Evolutionary conservation across 768 basidiomycete species (phyloP).

Genomic region (Leucosporidium creatinivorum): DNA sequence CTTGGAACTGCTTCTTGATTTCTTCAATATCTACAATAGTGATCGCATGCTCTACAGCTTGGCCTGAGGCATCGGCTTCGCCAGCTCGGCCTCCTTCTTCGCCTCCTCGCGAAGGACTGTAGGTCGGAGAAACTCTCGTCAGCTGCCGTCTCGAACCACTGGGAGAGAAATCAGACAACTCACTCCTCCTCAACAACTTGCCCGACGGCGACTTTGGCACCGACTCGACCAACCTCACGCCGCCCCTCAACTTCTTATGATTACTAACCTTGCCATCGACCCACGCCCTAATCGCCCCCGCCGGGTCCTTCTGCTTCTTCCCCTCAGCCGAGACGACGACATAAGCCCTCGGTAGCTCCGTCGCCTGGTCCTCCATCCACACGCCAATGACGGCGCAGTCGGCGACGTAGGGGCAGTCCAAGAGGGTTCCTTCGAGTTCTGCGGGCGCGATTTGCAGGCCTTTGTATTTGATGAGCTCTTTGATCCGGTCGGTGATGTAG

Average conservation of each 20-base stretch:
- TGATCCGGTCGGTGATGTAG: conserved; percentile 40
- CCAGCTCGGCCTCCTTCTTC: background rate
- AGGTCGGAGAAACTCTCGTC: no score
- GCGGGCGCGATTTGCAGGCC: conserved; percentile 28
- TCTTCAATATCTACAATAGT: background rate
- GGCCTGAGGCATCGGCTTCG: background rate
- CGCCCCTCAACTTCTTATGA: conserved; percentile 26
- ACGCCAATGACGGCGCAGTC: conserved; percentile 79
- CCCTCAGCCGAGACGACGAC: conserved; percentile 19
- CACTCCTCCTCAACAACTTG: conserved; percentile 31
- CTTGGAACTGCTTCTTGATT: background rate
- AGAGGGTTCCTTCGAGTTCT: conserved; percentile 34
- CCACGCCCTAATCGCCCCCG: conserved; percentile 15
- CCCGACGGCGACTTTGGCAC: conserved; percentile 32
- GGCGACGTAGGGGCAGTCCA: conserved; percentile 45
- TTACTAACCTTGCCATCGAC: conserved; percentile 14
- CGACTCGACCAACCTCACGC: conserved; percentile 19
- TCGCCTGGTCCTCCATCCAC: conserved; percentile 57
- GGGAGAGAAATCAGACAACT: background rate
- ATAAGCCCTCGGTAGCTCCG: conserved; percentile 62
- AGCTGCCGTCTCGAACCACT: no score
- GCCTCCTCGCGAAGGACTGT: background rate
- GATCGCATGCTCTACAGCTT: background rate
- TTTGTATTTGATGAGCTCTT: conserved; percentile 41
- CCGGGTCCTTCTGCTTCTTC: conserved; percentile 7